phyloP scores from a whole-genome alignment of 2,329 filamentous ascomycete species.

The Dactylonectria estremocensis region DNA sequence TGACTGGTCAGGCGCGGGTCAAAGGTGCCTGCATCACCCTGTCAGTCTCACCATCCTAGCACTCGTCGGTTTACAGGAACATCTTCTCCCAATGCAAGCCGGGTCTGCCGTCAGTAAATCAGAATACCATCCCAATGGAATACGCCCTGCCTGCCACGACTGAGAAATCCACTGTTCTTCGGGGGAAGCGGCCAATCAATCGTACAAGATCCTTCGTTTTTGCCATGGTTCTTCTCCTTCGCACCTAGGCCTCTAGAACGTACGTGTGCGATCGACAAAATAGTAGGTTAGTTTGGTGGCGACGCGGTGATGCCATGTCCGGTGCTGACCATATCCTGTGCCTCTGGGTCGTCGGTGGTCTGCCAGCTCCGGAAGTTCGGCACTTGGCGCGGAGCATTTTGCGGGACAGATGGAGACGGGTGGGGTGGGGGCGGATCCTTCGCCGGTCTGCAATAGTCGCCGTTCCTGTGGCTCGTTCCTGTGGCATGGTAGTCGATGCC shows the following conservation, averaged over 20 bases:
- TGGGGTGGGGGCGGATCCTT: slow-evolving; percentile 30
- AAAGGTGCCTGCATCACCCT: slow-evolving; percentile 12
- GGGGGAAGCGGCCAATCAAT: slow-evolving; percentile 38
- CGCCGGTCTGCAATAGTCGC: slow-evolving; percentile 36
- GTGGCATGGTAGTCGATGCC: slow-evolving; percentile 2
- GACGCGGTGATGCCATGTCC: slow-evolving; percentile 38
- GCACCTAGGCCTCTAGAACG: slow-evolving; percentile 16
- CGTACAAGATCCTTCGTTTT: slow-evolving; percentile 13
- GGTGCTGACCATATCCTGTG: slow-evolving; percentile 26
- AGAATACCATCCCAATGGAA: slow-evolving; percentile 15
- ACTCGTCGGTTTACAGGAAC: neutral
- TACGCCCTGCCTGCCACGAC: slow-evolving; percentile 23
- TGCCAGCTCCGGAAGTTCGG: slow-evolving; percentile 45
- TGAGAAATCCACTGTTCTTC: slow-evolving; percentile 32
- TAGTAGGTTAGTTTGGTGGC: slow-evolving; percentile 28
- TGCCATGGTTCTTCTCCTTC: slow-evolving; percentile 16
- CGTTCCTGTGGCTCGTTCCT: slow-evolving; percentile 2
- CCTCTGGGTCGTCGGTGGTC: slow-evolving; percentile 41
- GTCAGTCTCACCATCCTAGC: slow-evolving; percentile 15
- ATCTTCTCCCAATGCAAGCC: slow-evolving; percentile 1
- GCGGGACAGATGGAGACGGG: slow-evolving; percentile 34
- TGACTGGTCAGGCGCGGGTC: neutral
- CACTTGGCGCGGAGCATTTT: slow-evolving; percentile 43
- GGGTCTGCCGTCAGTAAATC: slow-evolving; percentile 17
- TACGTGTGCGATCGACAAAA: slow-evolving; percentile 38